These are phyloP conservation scores for Bryoerythrophyllum caledonicum DNA, from an alignment of 225 moss, liverwort and hornwort genomes.

Conservation along the genomic window DNA sequence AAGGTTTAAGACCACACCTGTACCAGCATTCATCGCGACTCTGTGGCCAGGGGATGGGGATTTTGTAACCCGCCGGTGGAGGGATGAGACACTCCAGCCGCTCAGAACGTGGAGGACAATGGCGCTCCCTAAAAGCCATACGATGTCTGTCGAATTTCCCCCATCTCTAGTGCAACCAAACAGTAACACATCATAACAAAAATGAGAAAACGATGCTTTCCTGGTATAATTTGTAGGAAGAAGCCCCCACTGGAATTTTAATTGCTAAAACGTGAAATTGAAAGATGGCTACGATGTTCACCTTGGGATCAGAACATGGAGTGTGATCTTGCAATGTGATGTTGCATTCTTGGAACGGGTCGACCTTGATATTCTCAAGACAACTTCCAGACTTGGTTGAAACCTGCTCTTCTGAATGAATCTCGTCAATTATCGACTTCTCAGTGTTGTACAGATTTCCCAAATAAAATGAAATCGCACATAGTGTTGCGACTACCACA, in stretches of 20 bases:
- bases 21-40: constrained; percentile 93
- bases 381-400: constrained; percentile 49
- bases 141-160: constrained; percentile 75
- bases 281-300: constrained; percentile 21
- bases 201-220: background rate
- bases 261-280: constrained; percentile 6
- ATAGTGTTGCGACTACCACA: constrained; percentile 62
- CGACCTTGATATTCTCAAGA: constrained; percentile 47
- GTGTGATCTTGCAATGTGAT: constrained; percentile 74
- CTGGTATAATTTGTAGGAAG: background rate
- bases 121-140: constrained; percentile 89
- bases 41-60: constrained; percentile 82
- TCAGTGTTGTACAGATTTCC: constrained; percentile 70
- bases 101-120: constrained; percentile 74
- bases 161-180: constrained; percentile 68
- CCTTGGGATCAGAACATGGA: constrained; percentile 88
- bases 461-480: constrained; percentile 80
- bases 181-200: background rate
- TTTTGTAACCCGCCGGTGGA: constrained; percentile 78
- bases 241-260: background rate
- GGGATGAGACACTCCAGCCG: constrained; percentile 73
- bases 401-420: constrained; percentile 38
- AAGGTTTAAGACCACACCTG: constrained; percentile 50
- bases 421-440: constrained; percentile 49
- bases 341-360: constrained; percentile 66